Evolutionary conservation across 306 rosid species (phyloP).

Genomic region (Quercus mongolica): DNA sequence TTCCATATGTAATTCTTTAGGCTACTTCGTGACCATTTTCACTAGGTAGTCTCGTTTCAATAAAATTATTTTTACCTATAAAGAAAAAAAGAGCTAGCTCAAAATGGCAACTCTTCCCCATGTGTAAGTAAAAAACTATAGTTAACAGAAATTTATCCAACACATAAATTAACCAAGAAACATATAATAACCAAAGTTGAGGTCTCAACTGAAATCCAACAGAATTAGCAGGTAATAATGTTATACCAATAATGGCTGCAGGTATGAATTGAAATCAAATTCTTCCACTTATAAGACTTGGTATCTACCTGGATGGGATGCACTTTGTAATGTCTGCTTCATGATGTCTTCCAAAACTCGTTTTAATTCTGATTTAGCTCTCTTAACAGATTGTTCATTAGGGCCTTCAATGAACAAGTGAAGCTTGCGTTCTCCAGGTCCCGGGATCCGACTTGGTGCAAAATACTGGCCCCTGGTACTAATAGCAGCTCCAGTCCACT

Average conservation of each 20-base stretch:
- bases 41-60: no score
- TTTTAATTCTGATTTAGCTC: slow-evolving; percentile 82
- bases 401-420: slow-evolving; percentile 95
- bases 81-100: no score
- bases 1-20: no score
- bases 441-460: slow-evolving; percentile 72
- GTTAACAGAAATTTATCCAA: background rate
- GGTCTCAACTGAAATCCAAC: background rate
- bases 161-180: background rate
- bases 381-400: slow-evolving; percentile 77
- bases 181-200: background rate
- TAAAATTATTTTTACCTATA: no score
- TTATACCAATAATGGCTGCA: background rate
- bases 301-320: slow-evolving; percentile 85
- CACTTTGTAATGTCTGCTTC: slow-evolving; percentile 83
- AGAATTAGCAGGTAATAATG: background rate
- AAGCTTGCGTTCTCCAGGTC: slow-evolving; percentile 92
- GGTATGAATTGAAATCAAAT: slow-evolving; percentile 17
- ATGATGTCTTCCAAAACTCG: slow-evolving; percentile 89
- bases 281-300: slow-evolving; percentile 71
- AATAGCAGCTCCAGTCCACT: slow-evolving; percentile 97
- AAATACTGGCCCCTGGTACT: slow-evolving; percentile 91
- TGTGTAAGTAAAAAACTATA: background rate
- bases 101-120: no score
- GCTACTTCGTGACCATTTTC: no score